phyloP scores from a whole-genome alignment of 176 grass and related monocot genomes.

The Aegilops speltoides region DNA sequence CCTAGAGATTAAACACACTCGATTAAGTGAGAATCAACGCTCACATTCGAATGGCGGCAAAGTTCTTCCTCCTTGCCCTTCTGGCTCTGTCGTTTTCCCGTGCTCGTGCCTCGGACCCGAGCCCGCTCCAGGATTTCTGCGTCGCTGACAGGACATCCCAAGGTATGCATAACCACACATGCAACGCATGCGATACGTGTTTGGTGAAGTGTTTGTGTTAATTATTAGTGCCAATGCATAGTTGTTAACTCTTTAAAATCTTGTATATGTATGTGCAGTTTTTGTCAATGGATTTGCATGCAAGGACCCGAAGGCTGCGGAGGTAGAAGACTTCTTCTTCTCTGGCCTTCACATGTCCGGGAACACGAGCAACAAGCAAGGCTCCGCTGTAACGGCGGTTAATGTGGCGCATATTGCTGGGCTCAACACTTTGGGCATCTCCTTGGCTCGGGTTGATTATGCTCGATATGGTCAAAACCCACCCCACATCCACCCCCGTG shows the following conservation, averaged over 20 bases:
- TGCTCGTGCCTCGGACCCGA: background rate
- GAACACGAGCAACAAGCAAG: background rate
- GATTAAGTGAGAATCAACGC: background rate
- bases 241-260: background rate
- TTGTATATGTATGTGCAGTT: background rate
- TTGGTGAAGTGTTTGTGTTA: background rate
- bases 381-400: background rate
- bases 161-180: background rate
- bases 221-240: background rate
- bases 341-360: background rate
- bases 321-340: background rate
- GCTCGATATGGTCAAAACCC: background rate
- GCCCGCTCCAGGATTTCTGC: background rate
- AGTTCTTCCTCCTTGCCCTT: background rate
- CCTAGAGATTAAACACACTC: too few species aligned
- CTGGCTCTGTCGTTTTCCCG: background rate
- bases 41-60: background rate
- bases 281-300: background rate
- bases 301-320: background rate
- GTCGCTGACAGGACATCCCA: background rate
- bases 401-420: background rate
- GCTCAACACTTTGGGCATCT: background rate
- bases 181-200: background rate
- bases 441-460: background rate
- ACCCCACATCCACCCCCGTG: background rate